These are phyloP conservation scores for Shiraia bambusicola DNA, from an alignment of 2,329 filamentous ascomycete genomes.

Conservation along the genomic window DNA sequence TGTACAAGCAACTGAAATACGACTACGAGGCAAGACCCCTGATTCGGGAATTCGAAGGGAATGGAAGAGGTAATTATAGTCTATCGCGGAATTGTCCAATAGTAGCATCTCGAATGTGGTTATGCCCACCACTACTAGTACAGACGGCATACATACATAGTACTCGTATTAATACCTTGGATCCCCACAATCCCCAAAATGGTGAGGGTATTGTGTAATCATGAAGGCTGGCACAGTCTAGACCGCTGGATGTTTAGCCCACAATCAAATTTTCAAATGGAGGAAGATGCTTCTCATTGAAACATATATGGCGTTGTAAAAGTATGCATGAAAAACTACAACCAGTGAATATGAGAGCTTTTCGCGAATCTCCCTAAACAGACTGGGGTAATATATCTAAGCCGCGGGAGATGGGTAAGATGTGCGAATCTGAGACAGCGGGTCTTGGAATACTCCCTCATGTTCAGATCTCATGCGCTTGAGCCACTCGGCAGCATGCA, in stretches of 20 bases:
- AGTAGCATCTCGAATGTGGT: not conserved
- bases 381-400: constrained; percentile 4
- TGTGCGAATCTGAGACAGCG: constrained; percentile 1
- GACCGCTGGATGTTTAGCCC: constrained; percentile 1
- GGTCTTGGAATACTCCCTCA: constrained; percentile 2
- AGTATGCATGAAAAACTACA: constrained; percentile 1
- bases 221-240: constrained; percentile 3
- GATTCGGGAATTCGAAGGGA: constrained; percentile 2
- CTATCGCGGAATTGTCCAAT: constrained; percentile 2
- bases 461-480: constrained; percentile 3
- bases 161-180: constrained; percentile 2
- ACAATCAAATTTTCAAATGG: not conserved
- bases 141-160: not conserved
- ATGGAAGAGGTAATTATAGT: no score
- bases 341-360: not conserved
- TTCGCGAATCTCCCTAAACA: constrained; percentile 1
- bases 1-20: not conserved
- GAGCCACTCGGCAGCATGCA: constrained; percentile 4
- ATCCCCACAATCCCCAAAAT: constrained; percentile 8
- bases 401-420: constrained; percentile 12
- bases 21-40: constrained; percentile 1
- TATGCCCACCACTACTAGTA: not conserved
- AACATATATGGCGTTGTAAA: not conserved
- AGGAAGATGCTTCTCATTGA: constrained; percentile 7
- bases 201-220: not conserved